Percentiles rank a stretch among this genome's conserved stretches.
Conservation (phyloP, 345 rosid species). For the Euclidium syriacum region DNA sequence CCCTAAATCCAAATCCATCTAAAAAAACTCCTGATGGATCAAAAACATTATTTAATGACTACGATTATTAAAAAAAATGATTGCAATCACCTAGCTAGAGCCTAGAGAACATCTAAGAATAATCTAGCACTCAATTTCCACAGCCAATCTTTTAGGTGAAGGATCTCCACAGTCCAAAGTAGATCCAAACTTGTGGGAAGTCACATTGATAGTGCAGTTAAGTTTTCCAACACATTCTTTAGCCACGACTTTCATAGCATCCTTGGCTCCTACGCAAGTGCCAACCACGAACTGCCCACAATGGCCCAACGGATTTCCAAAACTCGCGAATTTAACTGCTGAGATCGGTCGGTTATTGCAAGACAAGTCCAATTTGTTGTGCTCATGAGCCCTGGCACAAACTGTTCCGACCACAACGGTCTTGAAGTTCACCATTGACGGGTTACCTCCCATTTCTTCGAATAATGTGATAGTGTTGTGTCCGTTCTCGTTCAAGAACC, state of each 20-base stretch:
- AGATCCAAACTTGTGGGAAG: slow-evolving; percentile 29
- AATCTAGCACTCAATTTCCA: slow-evolving; percentile 28
- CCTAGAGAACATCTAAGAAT: neutral
- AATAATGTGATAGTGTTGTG: slow-evolving; percentile 39
- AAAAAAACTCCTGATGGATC: neutral
- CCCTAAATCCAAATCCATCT: neutral
- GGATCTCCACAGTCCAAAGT: slow-evolving; percentile 23
- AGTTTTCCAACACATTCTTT: slow-evolving; percentile 27
- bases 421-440: slow-evolving; percentile 30
- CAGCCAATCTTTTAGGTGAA: slow-evolving; percentile 13
- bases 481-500: slow-evolving; percentile 26
- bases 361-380: slow-evolving; percentile 35
- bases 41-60: slow-evolving; percentile 5
- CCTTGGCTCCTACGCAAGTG: slow-evolving; percentile 23
- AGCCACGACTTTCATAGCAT: slow-evolving; percentile 21
- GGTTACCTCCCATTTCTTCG: slow-evolving; percentile 59
- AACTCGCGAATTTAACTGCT: slow-evolving; percentile 45
- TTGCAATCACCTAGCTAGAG: slow-evolving; percentile 18
- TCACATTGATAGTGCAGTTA: slow-evolving; percentile 26
- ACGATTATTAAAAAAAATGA: neutral
- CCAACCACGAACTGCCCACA: slow-evolving; percentile 38
- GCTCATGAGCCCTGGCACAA: slow-evolving; percentile 40
- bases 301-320: slow-evolving; percentile 41
- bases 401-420: slow-evolving; percentile 42
- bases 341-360: slow-evolving; percentile 41